Base-by-base conservation (phyloP, 2,329 filamentous ascomycete species). In the Fusarium solani-melongenae region DNA sequence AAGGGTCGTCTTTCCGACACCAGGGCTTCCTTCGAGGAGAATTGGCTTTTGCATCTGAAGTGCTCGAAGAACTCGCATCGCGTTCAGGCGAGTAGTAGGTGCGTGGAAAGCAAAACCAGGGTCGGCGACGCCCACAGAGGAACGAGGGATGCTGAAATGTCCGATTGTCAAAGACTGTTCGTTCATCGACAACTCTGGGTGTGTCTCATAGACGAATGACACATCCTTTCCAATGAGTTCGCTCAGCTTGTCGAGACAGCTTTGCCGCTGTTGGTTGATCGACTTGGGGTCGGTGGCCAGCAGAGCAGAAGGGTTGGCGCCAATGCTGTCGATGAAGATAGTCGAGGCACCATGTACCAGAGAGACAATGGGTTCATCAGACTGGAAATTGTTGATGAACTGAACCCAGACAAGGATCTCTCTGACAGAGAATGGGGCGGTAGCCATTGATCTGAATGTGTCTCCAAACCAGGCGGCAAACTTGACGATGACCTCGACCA, bases 1-100 rank as follows among this genome's bases (percentile, higher is more conserved):
- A 15, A 99, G 88, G 2, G 96, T 97, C 0, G 96, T 99, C 85
- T 99, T 99, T 64, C 96, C 96, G 24, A 99, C 96, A 80, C 96
- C 96, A n/a, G 96, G 96, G 76, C 94, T 98, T 38, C 97, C 96
- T 84, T 99, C 96, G 4, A 99, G 89, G 8, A 99, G 87, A 62
- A 99, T 96, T 4, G 96, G 96, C 80, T 98, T 98, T 61, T 91
- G 88, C 63, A 98, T 90, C 78, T 97, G 95, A 69, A 99, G 86
- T 15, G 96, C 97, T 71, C 96, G 92, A 64, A 97, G 89, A 34
- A 99, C 92, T 80, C 96, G 90, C 91, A 98, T 96, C 1, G 93
- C 93, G 79, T 99, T 99, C 58, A 92, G 88, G 68, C 92, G 92
- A 1, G 96, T 98, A 0, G 96, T 99, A 1, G 94, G 94, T 1